Percentiles rank a stretch among this genome's conserved stretches.
phyloP scores from a whole-genome alignment of 129 eudicot genomes.

The Silybum marianum region DNA sequence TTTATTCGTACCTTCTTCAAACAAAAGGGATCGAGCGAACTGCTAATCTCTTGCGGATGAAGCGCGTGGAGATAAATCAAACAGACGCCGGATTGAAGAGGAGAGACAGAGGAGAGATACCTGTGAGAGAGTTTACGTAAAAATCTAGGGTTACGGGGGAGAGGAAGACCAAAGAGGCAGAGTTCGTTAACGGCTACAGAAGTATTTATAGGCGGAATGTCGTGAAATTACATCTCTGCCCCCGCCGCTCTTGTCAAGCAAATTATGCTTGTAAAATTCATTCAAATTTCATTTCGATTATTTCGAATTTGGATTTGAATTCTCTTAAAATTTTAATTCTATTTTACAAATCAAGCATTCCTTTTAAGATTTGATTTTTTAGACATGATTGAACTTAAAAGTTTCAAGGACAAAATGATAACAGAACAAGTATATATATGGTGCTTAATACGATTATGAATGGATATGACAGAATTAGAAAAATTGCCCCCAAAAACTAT shows the following conservation, averaged over 20 bases:
- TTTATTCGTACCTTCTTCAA: constrained; percentile 28
- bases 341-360: too few species aligned
- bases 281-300: too few species aligned
- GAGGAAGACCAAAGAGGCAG: constrained; percentile 14
- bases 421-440: too few species aligned
- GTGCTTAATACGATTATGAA: too few species aligned
- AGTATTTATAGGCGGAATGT: constrained; percentile 3
- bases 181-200: constrained; percentile 6
- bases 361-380: too few species aligned
- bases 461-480: too few species aligned
- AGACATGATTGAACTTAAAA: too few species aligned
- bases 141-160: constrained; percentile 34
- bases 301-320: too few species aligned
- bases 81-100: background rate
- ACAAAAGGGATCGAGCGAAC: constrained; percentile 17
- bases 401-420: too few species aligned
- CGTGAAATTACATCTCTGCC: constrained; percentile 8
- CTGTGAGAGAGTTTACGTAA: constrained; percentile 13
- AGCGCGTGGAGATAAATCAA: background rate
- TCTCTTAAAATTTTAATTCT: too few species aligned
- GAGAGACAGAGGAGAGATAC: background rate
- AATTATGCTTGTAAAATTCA: too few species aligned
- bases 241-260: background rate
- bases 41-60: constrained; percentile 3
- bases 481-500: too few species aligned